Evolutionary conservation across 257 asterid genomes (phyloP), one percentile per base, ranked within the genome.

Genomic region (Solanum virginianum): DNA sequence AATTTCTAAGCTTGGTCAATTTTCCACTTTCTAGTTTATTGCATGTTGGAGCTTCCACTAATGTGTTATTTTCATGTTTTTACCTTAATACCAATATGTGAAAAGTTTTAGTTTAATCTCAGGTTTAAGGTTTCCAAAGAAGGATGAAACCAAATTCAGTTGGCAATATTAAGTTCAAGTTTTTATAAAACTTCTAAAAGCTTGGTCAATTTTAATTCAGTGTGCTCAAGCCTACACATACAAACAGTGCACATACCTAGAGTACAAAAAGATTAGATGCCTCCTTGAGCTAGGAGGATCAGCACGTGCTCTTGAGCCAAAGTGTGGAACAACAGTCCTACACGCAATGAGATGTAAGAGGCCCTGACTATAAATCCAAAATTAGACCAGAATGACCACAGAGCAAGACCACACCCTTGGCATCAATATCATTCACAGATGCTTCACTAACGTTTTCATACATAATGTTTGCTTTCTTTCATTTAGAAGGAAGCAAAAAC

Each of bases 241-340:
- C 82, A 79, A 79, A 79, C 65, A 79, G 82, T 53, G 59, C 82
- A 79, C 72, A 82, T 63, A 82, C 85, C 85, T 82, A 82, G 74
- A 45, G 60, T 68, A 82, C 45, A 82, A 63, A 82, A 63, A 60
- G 47, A 65, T 60, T 60, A 14, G 60, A 82, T 41, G 72, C 72
- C 77, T 51, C 85, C 77, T 82, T 49, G 85, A 82, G 80, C 85
- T 68, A 82, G 85, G 75, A 82, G 85, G 85, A 68, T 82, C 85
- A 82, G 59, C 79, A 60, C 47, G 62, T 60, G 43, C 43, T 63
- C 77, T 82, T 57, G 85, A 82, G 80, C 85, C 85, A 82, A 56
- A 63, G 85, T 82, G 75, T 63, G 72, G 75, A 82, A 82, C 65
- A 79, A 79, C 49, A 79, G 65, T 79, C 82, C 82, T 79, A 79